Evolutionary conservation across 2,329 filamentous ascomycete genomes (phyloP).

Genomic region (Plectosphaerella plurivora): DNA sequence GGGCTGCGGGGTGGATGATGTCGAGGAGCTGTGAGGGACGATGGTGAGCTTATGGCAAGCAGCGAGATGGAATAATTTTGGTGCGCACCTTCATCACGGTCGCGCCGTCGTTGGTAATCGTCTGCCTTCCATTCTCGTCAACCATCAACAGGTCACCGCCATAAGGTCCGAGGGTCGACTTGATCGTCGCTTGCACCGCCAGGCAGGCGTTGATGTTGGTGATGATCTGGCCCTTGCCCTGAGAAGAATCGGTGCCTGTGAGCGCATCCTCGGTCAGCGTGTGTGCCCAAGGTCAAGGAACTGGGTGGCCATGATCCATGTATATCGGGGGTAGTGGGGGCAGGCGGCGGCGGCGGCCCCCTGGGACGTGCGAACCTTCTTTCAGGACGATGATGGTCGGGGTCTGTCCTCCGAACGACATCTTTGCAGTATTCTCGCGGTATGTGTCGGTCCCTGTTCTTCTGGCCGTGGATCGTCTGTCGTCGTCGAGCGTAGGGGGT

Average conservation of each 20-base stretch:
- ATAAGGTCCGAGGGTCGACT: constrained; percentile 92
- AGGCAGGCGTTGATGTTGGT: constrained; percentile 99
- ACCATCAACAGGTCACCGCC: constrained; percentile 95
- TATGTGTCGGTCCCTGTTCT: neutral
- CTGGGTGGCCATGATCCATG: constrained; percentile 5
- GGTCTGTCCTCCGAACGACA: constrained; percentile 97
- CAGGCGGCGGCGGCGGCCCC: constrained; percentile 6
- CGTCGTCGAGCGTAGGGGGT: neutral
- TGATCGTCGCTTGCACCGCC: constrained; percentile 92
- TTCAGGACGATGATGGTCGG: constrained; percentile 97
- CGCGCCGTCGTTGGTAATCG: constrained; percentile 97
- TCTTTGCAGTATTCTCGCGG: constrained; percentile 33
- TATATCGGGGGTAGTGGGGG: constrained; percentile 28
- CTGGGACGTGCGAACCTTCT: constrained; percentile 63
- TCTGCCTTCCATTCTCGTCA: constrained; percentile 91
- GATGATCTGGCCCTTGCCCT: constrained; percentile 93
- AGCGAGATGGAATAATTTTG: constrained; percentile 1
- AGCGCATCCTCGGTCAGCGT: neutral
- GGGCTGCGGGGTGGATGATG: constrained; percentile 94
- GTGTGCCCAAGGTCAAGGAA: neutral
- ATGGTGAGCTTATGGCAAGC: constrained; percentile 1
- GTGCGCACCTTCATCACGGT: constrained; percentile 89
- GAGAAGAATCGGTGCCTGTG: constrained; percentile 90
- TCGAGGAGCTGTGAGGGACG: constrained; percentile 69
- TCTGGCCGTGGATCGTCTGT: neutral